phyloP scores from a whole-genome alignment of 2,329 filamentous ascomycete species.

The Fusarium nematophilum region DNA sequence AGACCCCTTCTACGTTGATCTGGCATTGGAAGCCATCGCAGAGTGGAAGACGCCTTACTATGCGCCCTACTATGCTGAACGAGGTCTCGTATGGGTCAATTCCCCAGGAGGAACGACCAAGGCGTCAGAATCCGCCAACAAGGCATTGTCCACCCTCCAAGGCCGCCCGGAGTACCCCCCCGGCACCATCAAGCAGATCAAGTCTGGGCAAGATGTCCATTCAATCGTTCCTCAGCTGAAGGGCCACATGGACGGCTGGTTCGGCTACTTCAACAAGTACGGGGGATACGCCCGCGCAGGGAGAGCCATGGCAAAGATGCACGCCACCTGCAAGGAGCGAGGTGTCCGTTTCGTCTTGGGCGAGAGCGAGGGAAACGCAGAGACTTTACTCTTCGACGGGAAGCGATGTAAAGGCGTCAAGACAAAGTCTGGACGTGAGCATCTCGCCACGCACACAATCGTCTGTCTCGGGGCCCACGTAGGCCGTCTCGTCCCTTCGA shows the following conservation, averaged over 20 bases:
- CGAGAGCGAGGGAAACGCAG: slow-evolving; percentile 31
- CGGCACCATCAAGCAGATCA: slow-evolving; percentile 52
- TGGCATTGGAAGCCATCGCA: slow-evolving; percentile 63
- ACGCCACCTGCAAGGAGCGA: slow-evolving; percentile 51
- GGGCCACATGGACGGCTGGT: slow-evolving; percentile 62
- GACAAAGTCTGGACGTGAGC: slow-evolving; percentile 12
- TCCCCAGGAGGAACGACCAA: slow-evolving; percentile 60
- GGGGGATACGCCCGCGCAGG: slow-evolving; percentile 67
- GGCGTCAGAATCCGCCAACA: slow-evolving; percentile 56
- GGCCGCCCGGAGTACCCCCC: slow-evolving; percentile 53
- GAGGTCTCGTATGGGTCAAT: slow-evolving; percentile 56
- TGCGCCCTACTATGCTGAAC: slow-evolving; percentile 59
- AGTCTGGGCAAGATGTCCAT: slow-evolving; percentile 52
- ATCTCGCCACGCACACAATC: slow-evolving; percentile 53
- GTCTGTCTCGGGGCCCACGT: slow-evolving; percentile 63
- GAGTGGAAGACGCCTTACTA: slow-evolving; percentile 63
- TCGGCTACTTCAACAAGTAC: slow-evolving; percentile 68
- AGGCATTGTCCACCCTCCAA: slow-evolving; percentile 45
- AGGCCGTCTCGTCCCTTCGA: slow-evolving; percentile 57
- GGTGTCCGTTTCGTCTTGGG: slow-evolving; percentile 54
- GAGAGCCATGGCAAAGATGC: slow-evolving; percentile 61
- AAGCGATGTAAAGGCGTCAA: slow-evolving; percentile 7
- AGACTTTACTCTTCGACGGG: slow-evolving; percentile 3
- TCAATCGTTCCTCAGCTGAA: slow-evolving; percentile 55
- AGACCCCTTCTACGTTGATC: slow-evolving; percentile 64